Evolutionary conservation across 805 yeast genomes (phyloP), one percentile per base, ranked within the genome.

Genomic region (Tetrapisispora pingtungensis): DNA sequence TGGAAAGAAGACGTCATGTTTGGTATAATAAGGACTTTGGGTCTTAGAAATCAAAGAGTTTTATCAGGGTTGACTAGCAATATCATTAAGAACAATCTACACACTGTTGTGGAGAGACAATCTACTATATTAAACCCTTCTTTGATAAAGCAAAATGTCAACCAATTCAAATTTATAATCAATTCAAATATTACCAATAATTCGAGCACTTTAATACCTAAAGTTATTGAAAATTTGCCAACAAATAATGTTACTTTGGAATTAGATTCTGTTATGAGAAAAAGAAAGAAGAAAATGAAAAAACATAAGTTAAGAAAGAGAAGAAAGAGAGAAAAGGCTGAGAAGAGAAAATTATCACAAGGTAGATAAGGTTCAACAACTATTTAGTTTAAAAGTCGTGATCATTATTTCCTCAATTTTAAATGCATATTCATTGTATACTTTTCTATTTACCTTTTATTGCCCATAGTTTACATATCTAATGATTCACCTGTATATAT

Each of bases 241-340:
- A 10, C 3, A n/a, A 41, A 27, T 19, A 28, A 27, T 19, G 22
- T 41, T 10, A 20, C 4, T 3, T 55, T 77, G 55, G 57, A 70
- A 49, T 59, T 75, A 54, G 87, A 84, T 55, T 80, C 88, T 12
- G 94, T 84, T 31, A 67, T 81, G 65, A 76, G 93, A 65, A 84
- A 84, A 62, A 80, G 98, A 71, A 78, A 85, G 68, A 78, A 85
- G 65, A 90, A 88, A 75, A 93, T 93, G 97, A 93, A 90, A 78
- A 86, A 89, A 63, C 98, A 93, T 69, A 93, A 93, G 73, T 74
- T 87, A 64, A 84, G 93, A 72, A 93, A 93, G 81, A 84, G 97
- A 77, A 84, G 97, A 78, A 88, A 81, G 77, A 85, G 81, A 38
- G 95, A 89, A 66, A 77, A 94, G 65, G 83, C 93, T 14, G 71